Evolutionary conservation across 306 rosid genomes (phyloP), one percentile per base, ranked within the genome.

Genomic region (Prosopis cineraria): DNA sequence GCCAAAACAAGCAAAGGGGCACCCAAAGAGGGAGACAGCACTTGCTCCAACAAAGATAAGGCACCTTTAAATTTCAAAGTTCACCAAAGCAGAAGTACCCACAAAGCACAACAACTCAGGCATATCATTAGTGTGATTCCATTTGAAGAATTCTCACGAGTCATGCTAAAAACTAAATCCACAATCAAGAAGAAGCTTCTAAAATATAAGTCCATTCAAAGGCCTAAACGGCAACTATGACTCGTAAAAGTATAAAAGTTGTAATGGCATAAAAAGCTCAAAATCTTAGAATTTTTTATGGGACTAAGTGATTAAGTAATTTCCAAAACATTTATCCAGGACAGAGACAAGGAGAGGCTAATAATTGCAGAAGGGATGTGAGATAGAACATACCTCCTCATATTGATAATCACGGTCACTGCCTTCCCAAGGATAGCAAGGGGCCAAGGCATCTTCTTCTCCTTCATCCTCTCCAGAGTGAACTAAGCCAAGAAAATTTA

Each of bases 381-480:
- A 74, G 70, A 39, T 24, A 17, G 8, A 48, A 24, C 34, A 64
- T 73, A 93, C 99, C 97, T 95, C 99, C 77, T 92, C 99, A 10
- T 95, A 95, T 63, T 78, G 75, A 87, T 95, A 95, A 79, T 93
- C 93, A 14, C 97, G 92, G 55, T 89, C 98, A 36, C 89, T 95
- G 70, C 97, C 98, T 77, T 91, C 99, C 99, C 98, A 93, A 68
- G 99, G 97, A 87, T 83, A 87, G 36, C 88, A 86, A 36, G 90
- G 41, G 22, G 73, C 88, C 44, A 79, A 73, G 43, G 74, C 36
- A 75, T 73, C 52, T 3, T 27, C 89, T 76, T 87, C 97, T 36
- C 77, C 93, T 73, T 88, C 98, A 13, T 87, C 91, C 44, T 88
- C 98, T 44, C 79, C 95, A n/a, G 77, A 12, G 5, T 43, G 91